phyloP scores from a whole-genome alignment of 192 early-diverging fungal genomes.

The Lunasporangiospora selenospora region DNA sequence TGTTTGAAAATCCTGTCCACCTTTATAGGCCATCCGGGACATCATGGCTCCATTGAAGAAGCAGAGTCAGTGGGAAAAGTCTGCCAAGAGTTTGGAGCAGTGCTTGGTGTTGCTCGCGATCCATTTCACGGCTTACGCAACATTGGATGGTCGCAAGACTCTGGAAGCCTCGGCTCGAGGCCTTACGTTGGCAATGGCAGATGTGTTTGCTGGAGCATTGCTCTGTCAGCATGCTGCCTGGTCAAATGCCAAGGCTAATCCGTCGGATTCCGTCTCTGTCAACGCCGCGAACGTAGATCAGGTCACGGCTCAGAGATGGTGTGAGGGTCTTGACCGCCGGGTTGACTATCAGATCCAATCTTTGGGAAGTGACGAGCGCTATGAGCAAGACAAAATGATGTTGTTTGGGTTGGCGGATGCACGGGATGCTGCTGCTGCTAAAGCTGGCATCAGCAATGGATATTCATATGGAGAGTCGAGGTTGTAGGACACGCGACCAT shows the following conservation, averaged over 20 bases:
- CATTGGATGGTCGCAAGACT: conserved; percentile 19
- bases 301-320: conserved; percentile 43
- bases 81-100: conserved; percentile 15
- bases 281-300: conserved; percentile 25
- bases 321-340: conserved; percentile 33
- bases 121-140: conserved; percentile 38
- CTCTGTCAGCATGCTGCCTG: conserved; percentile 60
- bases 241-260: conserved; percentile 20
- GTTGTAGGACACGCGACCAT: no score
- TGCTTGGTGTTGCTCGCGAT: conserved; percentile 38
- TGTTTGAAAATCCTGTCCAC: neutral
- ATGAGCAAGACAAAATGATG: conserved; percentile 36
- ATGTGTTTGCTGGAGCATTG: conserved; percentile 53
- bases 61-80: conserved; percentile 11
- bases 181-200: conserved; percentile 57
- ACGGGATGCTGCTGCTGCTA: neutral
- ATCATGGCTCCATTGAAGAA: conserved; percentile 36
- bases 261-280: conserved; percentile 1
- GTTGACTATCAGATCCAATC: conserved; percentile 38
- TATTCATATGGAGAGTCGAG: no score
- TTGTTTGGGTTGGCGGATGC: conserved; percentile 32
- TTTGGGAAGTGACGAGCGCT: conserved; percentile 27
- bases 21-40: conserved; percentile 23
- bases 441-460: no score
- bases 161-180: conserved; percentile 55